Base-by-base conservation (phyloP, 768 basidiomycete species). In the Trichaptum fuscoviolaceum region DNA sequence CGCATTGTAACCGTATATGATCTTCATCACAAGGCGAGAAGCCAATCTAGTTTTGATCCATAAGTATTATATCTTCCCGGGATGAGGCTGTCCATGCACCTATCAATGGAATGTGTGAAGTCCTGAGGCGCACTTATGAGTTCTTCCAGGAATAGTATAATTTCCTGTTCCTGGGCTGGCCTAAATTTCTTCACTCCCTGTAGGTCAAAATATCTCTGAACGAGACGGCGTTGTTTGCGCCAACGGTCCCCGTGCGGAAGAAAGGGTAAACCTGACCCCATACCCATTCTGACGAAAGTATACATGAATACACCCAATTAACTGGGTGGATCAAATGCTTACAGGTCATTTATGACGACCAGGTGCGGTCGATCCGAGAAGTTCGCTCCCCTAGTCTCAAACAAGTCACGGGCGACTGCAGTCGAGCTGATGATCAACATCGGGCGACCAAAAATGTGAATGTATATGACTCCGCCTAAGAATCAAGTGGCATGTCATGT, bases 361-460 rank as follows among this genome's bases (percentile, higher is more conserved):
- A 77, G 64, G 4, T 69, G 69, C 6, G 78, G 78, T 2, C 78
- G 70, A 67, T 72, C 75, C 18, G 78, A 76, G 67, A 76, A 78
- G 34, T 73, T 75, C 15, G 66, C 42, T 61, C 75, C 72, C 10
- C 74, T 71, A 64, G 74, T 74, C 62, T 77, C 77, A 63, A 79
- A 66, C 23, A 79, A 71, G 36, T 79, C 78, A 18, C 66, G 69
- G 27, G 77, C 78, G 23, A 72, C 74, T 30, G 68, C 59, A 20
- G 71, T 52, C 1, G 78, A 74, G 67, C 75, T 78, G 35, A 79
- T 60, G 10, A 79, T 68, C 12, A 79, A 30, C 57, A 76, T 68
- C 7, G 75, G 69, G 25, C 71, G 70, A 20, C 69, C 67, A 62
- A 79, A 73, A 27, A 79, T 59, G 8, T 65, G 69, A 27, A 74